Conservation (phyloP, 176 grass and related monocot genomes). For the Aegilops tauschii region DNA sequence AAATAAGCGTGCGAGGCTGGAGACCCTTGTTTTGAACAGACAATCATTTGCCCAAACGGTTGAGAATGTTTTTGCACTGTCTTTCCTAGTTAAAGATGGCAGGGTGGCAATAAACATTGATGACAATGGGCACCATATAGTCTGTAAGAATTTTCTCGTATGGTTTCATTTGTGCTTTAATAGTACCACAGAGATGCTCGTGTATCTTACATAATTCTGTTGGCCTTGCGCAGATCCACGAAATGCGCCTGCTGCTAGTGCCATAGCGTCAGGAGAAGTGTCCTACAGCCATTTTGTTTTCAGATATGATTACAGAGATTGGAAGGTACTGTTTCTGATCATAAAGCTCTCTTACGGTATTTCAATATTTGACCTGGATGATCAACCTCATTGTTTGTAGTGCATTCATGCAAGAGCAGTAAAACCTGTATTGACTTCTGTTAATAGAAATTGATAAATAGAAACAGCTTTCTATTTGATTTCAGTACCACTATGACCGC, state of each 20-base stretch:
- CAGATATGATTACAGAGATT: slow-evolving; percentile 82
- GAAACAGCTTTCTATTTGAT: neutral
- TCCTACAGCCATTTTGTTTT: slow-evolving; percentile 91
- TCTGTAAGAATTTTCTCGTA: slow-evolving; percentile 52
- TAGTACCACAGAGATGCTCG: neutral
- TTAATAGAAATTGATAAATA: neutral
- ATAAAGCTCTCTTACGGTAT: neutral
- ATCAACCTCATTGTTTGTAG: neutral
- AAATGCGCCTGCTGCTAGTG: slow-evolving; percentile 74
- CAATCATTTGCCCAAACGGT: slow-evolving; percentile 92
- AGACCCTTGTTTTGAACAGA: slow-evolving; percentile 85
- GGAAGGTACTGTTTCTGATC: slow-evolving; percentile 57
- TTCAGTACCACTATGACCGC: neutral
- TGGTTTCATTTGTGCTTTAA: neutral
- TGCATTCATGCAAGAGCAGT: neutral
- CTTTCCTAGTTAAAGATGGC: slow-evolving; percentile 97
- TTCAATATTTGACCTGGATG: neutral
- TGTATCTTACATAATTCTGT: slow-evolving; percentile 27
- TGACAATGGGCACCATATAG: slow-evolving; percentile 62
- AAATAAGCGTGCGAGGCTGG: slow-evolving; percentile 57
- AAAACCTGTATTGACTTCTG: neutral
- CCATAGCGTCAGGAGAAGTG: slow-evolving; percentile 69
- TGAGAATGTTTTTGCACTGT: slow-evolving; percentile 89
- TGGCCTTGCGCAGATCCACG: slow-evolving; percentile 54
- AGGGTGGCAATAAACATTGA: slow-evolving; percentile 74